Percentiles rank a stretch among this genome's conserved stretches.
These are phyloP conservation scores for Gossypium gossypioides DNA, from an alignment of 441 rosid species.

Conservation along the genomic window DNA sequence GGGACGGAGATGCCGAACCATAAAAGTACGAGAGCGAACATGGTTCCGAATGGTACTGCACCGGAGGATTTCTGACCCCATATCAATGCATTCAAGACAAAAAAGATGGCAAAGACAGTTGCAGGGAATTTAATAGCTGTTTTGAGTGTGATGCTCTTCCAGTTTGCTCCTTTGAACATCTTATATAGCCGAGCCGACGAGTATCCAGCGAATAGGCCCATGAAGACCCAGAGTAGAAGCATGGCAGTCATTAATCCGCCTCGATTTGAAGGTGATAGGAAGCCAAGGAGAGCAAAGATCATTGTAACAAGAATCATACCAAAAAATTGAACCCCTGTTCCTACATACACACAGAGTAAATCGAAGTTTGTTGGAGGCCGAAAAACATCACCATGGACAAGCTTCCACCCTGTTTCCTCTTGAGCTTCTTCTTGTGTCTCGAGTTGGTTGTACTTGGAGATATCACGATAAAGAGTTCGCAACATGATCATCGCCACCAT, in stretches of 20 bases:
- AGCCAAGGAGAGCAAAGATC: slow-evolving; percentile 82
- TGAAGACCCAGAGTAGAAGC: slow-evolving; percentile 86
- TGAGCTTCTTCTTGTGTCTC: slow-evolving; percentile 91
- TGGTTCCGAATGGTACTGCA: slow-evolving; percentile 87
- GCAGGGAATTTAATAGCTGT: slow-evolving; percentile 77
- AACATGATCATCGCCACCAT: slow-evolving; percentile 98
- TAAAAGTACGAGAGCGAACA: slow-evolving; percentile 65
- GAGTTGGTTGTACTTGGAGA: slow-evolving; percentile 85
- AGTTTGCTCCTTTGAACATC: slow-evolving; percentile 71
- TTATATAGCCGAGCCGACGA: slow-evolving; percentile 67
- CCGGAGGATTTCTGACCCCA: slow-evolving; percentile 94
- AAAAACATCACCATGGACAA: slow-evolving; percentile 88
- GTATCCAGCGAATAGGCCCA: slow-evolving; percentile 85
- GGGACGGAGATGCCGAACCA: slow-evolving; percentile 97
- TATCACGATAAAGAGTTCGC: slow-evolving; percentile 79
- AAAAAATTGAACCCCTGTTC: slow-evolving; percentile 84
- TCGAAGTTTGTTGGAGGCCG: slow-evolving; percentile 66
- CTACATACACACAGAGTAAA: slow-evolving; percentile 74
- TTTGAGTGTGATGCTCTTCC: slow-evolving; percentile 71
- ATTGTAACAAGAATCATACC: slow-evolving; percentile 83
- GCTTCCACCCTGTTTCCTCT: slow-evolving; percentile 90
- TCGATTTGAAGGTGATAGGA: slow-evolving; percentile 86
- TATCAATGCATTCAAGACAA: slow-evolving; percentile 66
- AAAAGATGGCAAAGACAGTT: slow-evolving; percentile 52
- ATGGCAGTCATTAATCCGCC: slow-evolving; percentile 85